Percentiles rank a stretch among this genome's conserved stretches.
phyloP scores from a whole-genome alignment of 768 basidiomycete genomes.

The Nidularia pulvinata region DNA sequence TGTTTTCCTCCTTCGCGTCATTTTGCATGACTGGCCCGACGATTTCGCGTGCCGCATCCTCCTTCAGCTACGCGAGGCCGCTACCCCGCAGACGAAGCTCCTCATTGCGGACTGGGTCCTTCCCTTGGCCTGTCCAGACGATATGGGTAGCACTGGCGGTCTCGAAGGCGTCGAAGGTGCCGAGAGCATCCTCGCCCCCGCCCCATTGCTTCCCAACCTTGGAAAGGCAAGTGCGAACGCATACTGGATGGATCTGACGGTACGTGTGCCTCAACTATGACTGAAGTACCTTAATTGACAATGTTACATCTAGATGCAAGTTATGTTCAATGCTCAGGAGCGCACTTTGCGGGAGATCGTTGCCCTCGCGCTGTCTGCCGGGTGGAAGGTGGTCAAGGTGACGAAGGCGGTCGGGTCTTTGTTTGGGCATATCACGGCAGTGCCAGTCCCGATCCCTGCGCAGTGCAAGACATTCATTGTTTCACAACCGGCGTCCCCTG shows the following conservation, averaged over 20 bases:
- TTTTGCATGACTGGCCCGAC: slow-evolving; percentile 83
- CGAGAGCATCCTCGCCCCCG: slow-evolving; percentile 49
- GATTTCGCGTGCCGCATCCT: slow-evolving; percentile 46
- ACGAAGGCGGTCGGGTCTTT: slow-evolving; percentile 59
- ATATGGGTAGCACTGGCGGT: slow-evolving; percentile 20
- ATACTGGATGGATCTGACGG: slow-evolving; percentile 73
- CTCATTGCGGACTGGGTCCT: slow-evolving; percentile 74
- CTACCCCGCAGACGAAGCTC: slow-evolving; percentile 53
- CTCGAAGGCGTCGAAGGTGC: slow-evolving; percentile 49
- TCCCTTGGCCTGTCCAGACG: slow-evolving; percentile 69
- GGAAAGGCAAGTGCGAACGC: slow-evolving; percentile 72
- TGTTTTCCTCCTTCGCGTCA: slow-evolving; percentile 69
- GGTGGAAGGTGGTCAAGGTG: slow-evolving; percentile 62
- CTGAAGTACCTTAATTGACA: background rate
- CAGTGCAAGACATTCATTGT: slow-evolving; percentile 8
- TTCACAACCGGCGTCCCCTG: background rate
- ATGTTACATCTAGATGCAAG: slow-evolving; percentile 55
- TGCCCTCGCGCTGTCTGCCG: slow-evolving; percentile 49
- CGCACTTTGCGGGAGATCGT: slow-evolving; percentile 67
- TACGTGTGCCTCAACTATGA: slow-evolving; percentile 20
- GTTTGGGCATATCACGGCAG: slow-evolving; percentile 72
- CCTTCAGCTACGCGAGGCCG: slow-evolving; percentile 40
- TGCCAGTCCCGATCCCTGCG: slow-evolving; percentile 53
- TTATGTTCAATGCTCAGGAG: slow-evolving; percentile 68
- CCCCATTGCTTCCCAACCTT: slow-evolving; percentile 70